Base-by-base conservation (phyloP, 2,329 filamentous ascomycete species). In the Pseudogymnoascus sp. region DNA sequence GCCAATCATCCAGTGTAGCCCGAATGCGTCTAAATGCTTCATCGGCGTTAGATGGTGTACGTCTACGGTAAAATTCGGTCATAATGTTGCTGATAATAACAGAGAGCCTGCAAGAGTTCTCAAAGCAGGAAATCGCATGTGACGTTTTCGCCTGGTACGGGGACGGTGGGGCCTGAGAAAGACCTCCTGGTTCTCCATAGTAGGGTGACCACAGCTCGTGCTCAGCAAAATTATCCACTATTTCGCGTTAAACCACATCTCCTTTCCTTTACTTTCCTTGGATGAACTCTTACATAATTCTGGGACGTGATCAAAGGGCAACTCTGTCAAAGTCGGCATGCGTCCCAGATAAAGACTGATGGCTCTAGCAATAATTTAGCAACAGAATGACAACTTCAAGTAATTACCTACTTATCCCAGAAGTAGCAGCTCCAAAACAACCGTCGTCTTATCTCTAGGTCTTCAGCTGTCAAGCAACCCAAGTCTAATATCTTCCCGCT, bases 361-460 rank as follows among this genome's bases (percentile, higher is more conserved):
- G 59, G 83, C 41, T 68, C 32, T 35, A 14, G 11, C 32, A 35
- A 35, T 35, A 35, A 12, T 14, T 35, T 35, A 35, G 32, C 32
- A 35, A 35, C 32, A 35, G 32, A 35, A 35, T 35, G 32, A 11
- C 11, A 35, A 35, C 32, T 11, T 35, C 8, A 35, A 35, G 32
- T 35, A 35, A 35, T 35, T 30, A 35, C 32, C 32, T 35, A 35
- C 32, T 85, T 86, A 66, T 85, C 82, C 82, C 82, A 85, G 68
- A 82, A 81, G 67, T 82, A 85, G 66, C 82, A 85, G 64, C 80
- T 82, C 82, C 83, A 85, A 66, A 83, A 85, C 1, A 85, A 73
- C 4, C 82, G 76, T 60, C 82, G 81, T 1, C 82, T 77, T 57
- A 85, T 82, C 66, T 84, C 82, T 22, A 84, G 75, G 60, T 85